Evolutionary conservation across 1,284 basidiomycete genomes (phyloP).

Genomic region (Trichosporon asahii): DNA sequence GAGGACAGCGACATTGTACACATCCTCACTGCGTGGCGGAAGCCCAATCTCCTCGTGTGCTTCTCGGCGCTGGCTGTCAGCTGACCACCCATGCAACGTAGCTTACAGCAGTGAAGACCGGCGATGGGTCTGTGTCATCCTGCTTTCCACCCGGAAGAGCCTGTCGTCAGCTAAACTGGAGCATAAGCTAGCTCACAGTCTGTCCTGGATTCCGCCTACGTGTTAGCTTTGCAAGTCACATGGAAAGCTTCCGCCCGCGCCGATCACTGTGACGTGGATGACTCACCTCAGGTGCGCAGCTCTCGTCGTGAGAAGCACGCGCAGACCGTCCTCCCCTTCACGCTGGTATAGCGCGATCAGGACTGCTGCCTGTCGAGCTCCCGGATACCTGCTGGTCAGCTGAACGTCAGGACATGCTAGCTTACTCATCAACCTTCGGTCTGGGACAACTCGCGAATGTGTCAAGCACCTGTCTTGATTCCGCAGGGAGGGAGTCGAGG

Average conservation of each 20-base stretch:
- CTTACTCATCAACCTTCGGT: neutral
- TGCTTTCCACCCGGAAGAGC: slow-evolving; percentile 79
- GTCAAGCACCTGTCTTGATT: neutral
- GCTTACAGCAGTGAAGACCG: slow-evolving; percentile 69
- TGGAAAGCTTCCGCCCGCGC: too few relatives aligned
- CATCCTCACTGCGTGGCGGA: slow-evolving; percentile 58
- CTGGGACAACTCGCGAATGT: neutral
- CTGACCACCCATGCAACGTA: too few relatives aligned
- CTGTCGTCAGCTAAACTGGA: slow-evolving; percentile 20
- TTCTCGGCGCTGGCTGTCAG: slow-evolving; percentile 64
- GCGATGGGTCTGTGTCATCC: slow-evolving; percentile 63
- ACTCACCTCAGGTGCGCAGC: slow-evolving; percentile 64
- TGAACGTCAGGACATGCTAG: neutral
- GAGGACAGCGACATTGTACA: slow-evolving; percentile 65
- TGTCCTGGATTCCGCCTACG: slow-evolving; percentile 21
- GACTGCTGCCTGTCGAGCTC: slow-evolving; percentile 61
- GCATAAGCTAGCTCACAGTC: slow-evolving; percentile 8
- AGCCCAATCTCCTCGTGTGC: slow-evolving; percentile 76
- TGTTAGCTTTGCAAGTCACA: slow-evolving; percentile 5
- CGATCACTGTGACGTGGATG: neutral
- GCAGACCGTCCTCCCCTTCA: slow-evolving; percentile 57
- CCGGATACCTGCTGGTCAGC: slow-evolving; percentile 34
- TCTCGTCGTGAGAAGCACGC: slow-evolving; percentile 77
- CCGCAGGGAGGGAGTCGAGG: neutral
- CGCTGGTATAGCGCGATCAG: slow-evolving; percentile 72